These are phyloP conservation scores for Hyaloscypha bicolor DNA, from an alignment of 495 filamentous ascomycete genomes.

Conservation along the genomic window DNA sequence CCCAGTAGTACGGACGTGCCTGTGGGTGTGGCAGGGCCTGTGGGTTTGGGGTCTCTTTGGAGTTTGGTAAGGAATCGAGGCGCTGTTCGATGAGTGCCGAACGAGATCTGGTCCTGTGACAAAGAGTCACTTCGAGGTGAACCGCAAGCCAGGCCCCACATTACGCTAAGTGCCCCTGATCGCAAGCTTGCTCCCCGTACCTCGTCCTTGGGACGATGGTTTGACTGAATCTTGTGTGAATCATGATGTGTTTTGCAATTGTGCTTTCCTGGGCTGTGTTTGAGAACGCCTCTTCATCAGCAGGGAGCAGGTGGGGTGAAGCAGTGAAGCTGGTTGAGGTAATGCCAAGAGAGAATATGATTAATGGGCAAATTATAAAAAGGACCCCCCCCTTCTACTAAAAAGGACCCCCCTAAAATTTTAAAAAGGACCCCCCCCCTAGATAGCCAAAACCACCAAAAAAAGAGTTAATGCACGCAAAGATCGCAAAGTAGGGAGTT, in stretches of 20 bases:
- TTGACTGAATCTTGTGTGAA: not conserved
- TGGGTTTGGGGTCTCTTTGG: not conserved
- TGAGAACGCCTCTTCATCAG: not conserved
- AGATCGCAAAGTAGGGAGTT: too few species aligned
- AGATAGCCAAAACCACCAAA: too few species aligned
- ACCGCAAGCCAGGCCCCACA: not conserved
- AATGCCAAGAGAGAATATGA: too few species aligned
- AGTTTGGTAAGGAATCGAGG: not conserved
- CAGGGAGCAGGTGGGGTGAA: too few species aligned
- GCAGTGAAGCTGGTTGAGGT: too few species aligned
- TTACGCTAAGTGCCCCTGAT: not conserved
- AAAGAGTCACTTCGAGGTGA: not conserved
- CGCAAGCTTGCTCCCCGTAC: not conserved
- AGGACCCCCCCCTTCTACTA: too few species aligned
- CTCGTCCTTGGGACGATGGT: not conserved
- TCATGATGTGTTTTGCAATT: not conserved
- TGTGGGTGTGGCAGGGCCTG: not conserved
- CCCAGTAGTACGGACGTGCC: too few species aligned
- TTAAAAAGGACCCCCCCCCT: too few species aligned
- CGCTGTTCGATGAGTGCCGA: not conserved
- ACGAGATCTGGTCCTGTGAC: not conserved
- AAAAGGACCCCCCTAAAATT: too few species aligned
- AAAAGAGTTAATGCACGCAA: too few species aligned
- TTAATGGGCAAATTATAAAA: too few species aligned
- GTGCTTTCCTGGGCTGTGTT: not conserved